These are phyloP conservation scores for Ceratocystis smalleyi DNA, from an alignment of 2,329 filamentous ascomycete species.

Conservation along the genomic window DNA sequence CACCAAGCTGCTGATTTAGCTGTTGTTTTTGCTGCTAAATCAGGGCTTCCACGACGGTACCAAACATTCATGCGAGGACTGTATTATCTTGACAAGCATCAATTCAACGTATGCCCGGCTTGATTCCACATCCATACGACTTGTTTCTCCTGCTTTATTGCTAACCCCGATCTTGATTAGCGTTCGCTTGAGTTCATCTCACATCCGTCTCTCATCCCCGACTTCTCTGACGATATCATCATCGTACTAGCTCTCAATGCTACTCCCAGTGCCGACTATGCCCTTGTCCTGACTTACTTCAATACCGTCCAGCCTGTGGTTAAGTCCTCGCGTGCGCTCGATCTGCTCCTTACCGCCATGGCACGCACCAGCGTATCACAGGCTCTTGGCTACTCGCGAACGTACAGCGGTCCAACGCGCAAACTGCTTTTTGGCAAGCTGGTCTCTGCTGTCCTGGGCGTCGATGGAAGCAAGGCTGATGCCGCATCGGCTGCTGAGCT, in stretches of 20 bases:
- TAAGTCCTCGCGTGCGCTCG: slow-evolving; percentile 44
- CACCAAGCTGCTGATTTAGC: slow-evolving; percentile 31
- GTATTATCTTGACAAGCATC: slow-evolving; percentile 60
- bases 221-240: slow-evolving; percentile 73
- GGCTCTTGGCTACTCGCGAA: slow-evolving; percentile 57
- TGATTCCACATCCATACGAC: too few relatives aligned
- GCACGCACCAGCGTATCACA: slow-evolving; percentile 52
- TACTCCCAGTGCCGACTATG: slow-evolving; percentile 45
- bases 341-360: slow-evolving; percentile 54
- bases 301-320: slow-evolving; percentile 59
- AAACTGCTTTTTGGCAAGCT: slow-evolving; percentile 52
- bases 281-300: slow-evolving; percentile 61
- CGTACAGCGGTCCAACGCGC: slow-evolving; percentile 45
- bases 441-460: slow-evolving; percentile 41
- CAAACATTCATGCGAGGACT: slow-evolving; percentile 67
- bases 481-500: slow-evolving; percentile 51
- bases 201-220: slow-evolving; percentile 62
- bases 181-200: slow-evolving; percentile 59
- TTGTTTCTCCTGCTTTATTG: background rate
- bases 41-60: slow-evolving; percentile 59
- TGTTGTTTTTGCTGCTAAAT: slow-evolving; percentile 42
- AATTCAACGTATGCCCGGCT: slow-evolving; percentile 41
- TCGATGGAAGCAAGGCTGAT: slow-evolving; percentile 25
- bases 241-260: slow-evolving; percentile 49
- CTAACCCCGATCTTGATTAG: slow-evolving; percentile 24